Base-by-base conservation (phyloP, 2,329 filamentous ascomycete genomes). In the Sporothrix brunneoviolacea region DNA sequence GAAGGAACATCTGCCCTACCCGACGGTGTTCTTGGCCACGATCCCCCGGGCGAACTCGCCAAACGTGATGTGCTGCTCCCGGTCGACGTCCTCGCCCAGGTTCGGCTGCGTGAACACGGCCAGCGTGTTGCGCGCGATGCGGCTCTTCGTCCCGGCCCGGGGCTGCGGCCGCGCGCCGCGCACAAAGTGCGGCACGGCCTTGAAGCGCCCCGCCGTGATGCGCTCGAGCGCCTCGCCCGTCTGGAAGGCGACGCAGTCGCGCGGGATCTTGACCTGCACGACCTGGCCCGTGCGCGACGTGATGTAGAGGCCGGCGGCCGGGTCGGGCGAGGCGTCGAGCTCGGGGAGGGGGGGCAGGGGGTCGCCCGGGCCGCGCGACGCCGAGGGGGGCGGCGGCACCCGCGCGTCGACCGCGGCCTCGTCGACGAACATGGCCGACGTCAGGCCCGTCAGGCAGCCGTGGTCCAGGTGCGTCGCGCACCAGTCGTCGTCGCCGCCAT, bases 101-200 rank as follows among this genome's bases (percentile, higher is more conserved):
- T 96, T 95, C 21, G 93, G 93, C 76, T 98, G 93, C 52, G 91
- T 98, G 63, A 97, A 98, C 9, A 97, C 90, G 1, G 93, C 93
- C 58, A 98, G 69, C 9, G 93, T 98, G 69, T 97, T 97, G 53
- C 86, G 73, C 24, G 86, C 86, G 53, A 91, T 76, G 24, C 71
- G 70, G 2, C 71, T 72, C 13, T 30, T 15, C 13, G 21, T 10
- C 1, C 19, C 13, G 4, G 24, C 16, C 4, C 39, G 38, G 4
- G 33, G 7, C 5, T 13, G 76, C 1, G 78, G 72, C 57, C 79
- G 75, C 4, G 86, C 83, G 0, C 91, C 91, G 57, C 85, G 78
- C 8, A 98, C 93, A 66, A 95, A 97, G 72, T 98, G 93, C 58
- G 93, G 91, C 54, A 97, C 93, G 1, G 93, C 93, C 68, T 86